Evolutionary conservation across 2,329 filamentous ascomycete species (phyloP).

Genomic region (Fusarium circinatum): DNA sequence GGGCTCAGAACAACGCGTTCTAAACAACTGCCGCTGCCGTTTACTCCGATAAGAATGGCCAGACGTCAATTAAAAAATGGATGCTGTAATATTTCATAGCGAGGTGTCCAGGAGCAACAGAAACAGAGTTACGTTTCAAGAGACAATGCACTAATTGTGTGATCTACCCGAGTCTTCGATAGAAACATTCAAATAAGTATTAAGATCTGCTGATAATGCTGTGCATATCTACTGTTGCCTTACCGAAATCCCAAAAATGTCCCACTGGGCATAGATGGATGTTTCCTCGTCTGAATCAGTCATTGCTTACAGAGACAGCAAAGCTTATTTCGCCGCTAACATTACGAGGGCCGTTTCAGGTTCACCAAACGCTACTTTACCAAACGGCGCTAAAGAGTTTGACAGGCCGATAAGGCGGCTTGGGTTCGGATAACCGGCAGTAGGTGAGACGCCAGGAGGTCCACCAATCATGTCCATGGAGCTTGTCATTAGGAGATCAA

Average conservation of each 20-base stretch:
- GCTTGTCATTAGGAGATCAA: not conserved
- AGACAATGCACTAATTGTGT: not conserved
- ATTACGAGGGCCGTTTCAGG: not conserved
- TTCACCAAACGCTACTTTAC: not conserved
- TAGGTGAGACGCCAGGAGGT: not conserved
- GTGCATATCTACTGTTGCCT: accelerated
- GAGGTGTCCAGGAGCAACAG: not conserved
- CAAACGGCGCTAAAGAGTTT: not conserved
- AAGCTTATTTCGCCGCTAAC: not conserved
- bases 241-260: accelerated
- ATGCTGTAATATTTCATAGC: not conserved
- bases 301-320: not conserved
- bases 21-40: not conserved
- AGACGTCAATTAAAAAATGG: not conserved
- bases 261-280: accelerated
- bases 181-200: accelerated
- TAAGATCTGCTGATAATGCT: accelerated
- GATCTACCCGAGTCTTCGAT: accelerated
- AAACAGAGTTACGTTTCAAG: not conserved
- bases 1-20: not conserved
- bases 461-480: not conserved
- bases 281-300: not conserved
- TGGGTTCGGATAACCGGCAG: not conserved
- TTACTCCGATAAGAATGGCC: no score
- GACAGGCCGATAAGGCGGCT: not conserved